A percentile compares a stretch with the other conserved stretches of the same genome.
Conservation (phyloP, 1,139 yeast genomes). For the Ogataea hybrid region DNA sequence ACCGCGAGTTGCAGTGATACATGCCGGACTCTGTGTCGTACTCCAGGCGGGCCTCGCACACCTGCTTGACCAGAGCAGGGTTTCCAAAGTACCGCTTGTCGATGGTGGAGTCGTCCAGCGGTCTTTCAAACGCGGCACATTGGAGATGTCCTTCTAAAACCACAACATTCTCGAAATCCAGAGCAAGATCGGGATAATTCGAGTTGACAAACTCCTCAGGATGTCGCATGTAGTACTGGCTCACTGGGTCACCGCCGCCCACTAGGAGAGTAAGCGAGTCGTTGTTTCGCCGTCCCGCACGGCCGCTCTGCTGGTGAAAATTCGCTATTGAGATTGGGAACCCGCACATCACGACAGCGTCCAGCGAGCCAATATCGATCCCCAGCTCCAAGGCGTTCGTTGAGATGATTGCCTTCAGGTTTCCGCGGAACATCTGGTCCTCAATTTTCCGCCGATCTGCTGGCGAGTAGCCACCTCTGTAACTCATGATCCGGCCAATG, state of each 20-base stretch:
- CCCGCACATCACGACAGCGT: slow-evolving; percentile 89
- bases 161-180: slow-evolving; percentile 52
- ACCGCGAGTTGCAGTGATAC: slow-evolving; percentile 59
- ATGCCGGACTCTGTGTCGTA: slow-evolving; percentile 37
- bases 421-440: slow-evolving; percentile 84
- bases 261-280: slow-evolving; percentile 80
- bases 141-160: slow-evolving; percentile 82
- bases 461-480: slow-evolving; percentile 92
- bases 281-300: slow-evolving; percentile 84
- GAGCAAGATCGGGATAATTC: slow-evolving; percentile 50
- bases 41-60: slow-evolving; percentile 45
- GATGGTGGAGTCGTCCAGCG: slow-evolving; percentile 40
- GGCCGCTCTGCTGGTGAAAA: slow-evolving; percentile 92
- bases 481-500: slow-evolving; percentile 78
- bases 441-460: slow-evolving; percentile 85
- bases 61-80: slow-evolving; percentile 33
- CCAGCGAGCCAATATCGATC: slow-evolving; percentile 88
- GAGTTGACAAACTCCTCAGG: slow-evolving; percentile 60
- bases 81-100: slow-evolving; percentile 50
- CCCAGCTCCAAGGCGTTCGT: slow-evolving; percentile 96
- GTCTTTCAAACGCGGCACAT: slow-evolving; percentile 89
- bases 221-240: slow-evolving; percentile 75
- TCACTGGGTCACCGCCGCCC: slow-evolving; percentile 82
- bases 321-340: slow-evolving; percentile 86
- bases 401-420: slow-evolving; percentile 80